phyloP scores from a whole-genome alignment of 345 rosid species.

The Hibiscus tridactylites region DNA sequence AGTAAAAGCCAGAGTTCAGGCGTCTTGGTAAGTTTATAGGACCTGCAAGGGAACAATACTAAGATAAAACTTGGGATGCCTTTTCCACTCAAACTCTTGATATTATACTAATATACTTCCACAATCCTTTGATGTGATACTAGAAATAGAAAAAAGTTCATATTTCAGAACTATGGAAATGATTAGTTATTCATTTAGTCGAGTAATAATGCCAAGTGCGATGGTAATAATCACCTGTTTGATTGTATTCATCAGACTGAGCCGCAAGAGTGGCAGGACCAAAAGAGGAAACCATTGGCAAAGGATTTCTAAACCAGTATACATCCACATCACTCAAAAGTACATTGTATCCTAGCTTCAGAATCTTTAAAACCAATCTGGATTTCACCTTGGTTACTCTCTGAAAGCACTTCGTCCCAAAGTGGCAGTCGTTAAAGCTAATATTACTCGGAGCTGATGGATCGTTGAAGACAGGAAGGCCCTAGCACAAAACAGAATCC shows the following conservation, averaged over 20 bases:
- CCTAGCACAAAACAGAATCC: constrained; percentile 33
- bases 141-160: not conserved
- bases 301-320: constrained; percentile 76
- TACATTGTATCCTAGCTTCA: constrained; percentile 83
- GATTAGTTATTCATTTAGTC: not conserved
- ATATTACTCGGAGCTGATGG: constrained; percentile 62
- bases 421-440: constrained; percentile 87
- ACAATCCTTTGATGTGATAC: not conserved
- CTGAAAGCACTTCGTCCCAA: constrained; percentile 89
- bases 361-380: constrained; percentile 65
- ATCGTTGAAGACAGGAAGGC: constrained; percentile 78
- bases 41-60: constrained; percentile 29
- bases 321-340: constrained; percentile 87
- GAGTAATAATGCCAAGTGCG: not conserved
- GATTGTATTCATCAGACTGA: constrained; percentile 81
- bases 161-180: not conserved
- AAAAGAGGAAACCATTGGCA: constrained; percentile 56
- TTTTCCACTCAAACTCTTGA: not conserved
- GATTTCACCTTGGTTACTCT: constrained; percentile 89
- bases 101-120: not conserved
- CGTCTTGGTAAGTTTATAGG: constrained; percentile 85
- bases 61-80: not conserved
- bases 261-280: constrained; percentile 70
- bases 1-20: constrained; percentile 86
- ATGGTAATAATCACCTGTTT: constrained; percentile 39